Evolutionary conservation across 2,329 filamentous ascomycete species (phyloP).

Genomic region (Curvularia eragrostidis): DNA sequence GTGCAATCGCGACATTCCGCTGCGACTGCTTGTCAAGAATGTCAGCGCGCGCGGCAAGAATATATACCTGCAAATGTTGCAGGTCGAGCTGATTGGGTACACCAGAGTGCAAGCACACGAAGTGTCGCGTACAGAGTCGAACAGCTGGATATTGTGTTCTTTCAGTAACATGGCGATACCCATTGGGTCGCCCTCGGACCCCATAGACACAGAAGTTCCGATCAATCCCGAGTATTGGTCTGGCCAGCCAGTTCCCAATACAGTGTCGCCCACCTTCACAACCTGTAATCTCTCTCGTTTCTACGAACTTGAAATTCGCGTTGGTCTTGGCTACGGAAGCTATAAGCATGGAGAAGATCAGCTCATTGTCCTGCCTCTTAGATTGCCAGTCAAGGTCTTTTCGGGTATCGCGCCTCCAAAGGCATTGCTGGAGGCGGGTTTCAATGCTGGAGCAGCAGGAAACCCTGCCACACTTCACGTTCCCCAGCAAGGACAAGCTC

Average conservation of each 20-base stretch:
- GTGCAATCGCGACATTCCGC: conserved; percentile 83
- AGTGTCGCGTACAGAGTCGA: conserved; percentile 71
- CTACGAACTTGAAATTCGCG: conserved; percentile 83
- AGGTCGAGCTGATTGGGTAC: conserved; percentile 80
- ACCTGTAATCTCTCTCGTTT: conserved; percentile 85
- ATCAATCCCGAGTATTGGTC: conserved; percentile 78
- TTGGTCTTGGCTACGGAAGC: conserved; percentile 78
- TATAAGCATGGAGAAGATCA: conserved; percentile 67
- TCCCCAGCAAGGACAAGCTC: conserved; percentile 24
- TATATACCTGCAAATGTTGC: conserved; percentile 77
- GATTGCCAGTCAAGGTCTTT: conserved; percentile 80
- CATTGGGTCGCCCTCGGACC: conserved; percentile 64
- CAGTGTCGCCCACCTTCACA: conserved; percentile 83
- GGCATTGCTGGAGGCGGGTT: conserved; percentile 73
- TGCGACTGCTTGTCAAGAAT: conserved; percentile 81
- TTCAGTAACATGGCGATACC: conserved; percentile 74
- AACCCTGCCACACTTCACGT: conserved; percentile 23
- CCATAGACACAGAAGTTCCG: conserved; percentile 71
- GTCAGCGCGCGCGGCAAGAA: conserved; percentile 71
- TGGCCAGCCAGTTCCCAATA: conserved; percentile 75
- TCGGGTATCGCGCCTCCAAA: conserved; percentile 85
- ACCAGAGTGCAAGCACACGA: conserved; percentile 83
- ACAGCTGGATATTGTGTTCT: conserved; percentile 77
- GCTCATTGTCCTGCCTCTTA: conserved; percentile 77
- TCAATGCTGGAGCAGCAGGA: conserved; percentile 32